Base-by-base conservation (phyloP, 2,329 filamentous ascomycete genomes). In the Exophiala sp. region DNA sequence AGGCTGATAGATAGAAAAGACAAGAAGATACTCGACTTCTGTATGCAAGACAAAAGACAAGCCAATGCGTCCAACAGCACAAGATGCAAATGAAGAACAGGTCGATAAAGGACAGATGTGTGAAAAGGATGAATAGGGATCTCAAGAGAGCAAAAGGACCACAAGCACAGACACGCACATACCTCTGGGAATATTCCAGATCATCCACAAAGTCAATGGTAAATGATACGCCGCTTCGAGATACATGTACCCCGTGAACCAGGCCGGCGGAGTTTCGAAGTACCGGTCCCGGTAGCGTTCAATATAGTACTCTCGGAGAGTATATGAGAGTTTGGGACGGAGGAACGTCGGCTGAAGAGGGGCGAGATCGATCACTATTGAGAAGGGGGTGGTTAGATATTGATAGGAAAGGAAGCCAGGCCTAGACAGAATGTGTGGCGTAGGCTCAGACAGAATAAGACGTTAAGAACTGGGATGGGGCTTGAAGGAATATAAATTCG, bases 181-280 rank as follows among this genome's bases (percentile, higher is more conserved):
- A 80, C 79, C 69, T 55, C 66, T 66, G 3, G 75, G 58, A 8
- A 84, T 64, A 1, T 72, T 80, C n/a, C 71, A 65, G 14, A 83
- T 67, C 0, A 77, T 76, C 79, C 79, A 84, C 11, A 81, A 46
- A 39, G 76, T 80, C 14, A 83, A 60, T 0, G 82, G 82, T 0
- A 80, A 64, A 63, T 85, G 82, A 60, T 79, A 81, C 14, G 79
- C 49, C 1, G 78, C 61, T 62, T 86, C 82, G 61, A 83, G 74
- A 63, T 72, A 75, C 21, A 75, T 72, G 61, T 79, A 81, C 11
- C 70, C 57, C 9, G 66, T 68, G 62, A 85, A 85, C 75, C 79
- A 86, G 2, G 70, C 64, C 32, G 81, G 81, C 1, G 79, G 72
- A 7, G 23, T 16, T 27, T 73, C 70, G 67, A 85, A 84, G 70